A percentile compares a stretch with the other conserved stretches of the same genome.
phyloP scores from a whole-genome alignment of 441 rosid genomes.

The Capsella rubella region DNA sequence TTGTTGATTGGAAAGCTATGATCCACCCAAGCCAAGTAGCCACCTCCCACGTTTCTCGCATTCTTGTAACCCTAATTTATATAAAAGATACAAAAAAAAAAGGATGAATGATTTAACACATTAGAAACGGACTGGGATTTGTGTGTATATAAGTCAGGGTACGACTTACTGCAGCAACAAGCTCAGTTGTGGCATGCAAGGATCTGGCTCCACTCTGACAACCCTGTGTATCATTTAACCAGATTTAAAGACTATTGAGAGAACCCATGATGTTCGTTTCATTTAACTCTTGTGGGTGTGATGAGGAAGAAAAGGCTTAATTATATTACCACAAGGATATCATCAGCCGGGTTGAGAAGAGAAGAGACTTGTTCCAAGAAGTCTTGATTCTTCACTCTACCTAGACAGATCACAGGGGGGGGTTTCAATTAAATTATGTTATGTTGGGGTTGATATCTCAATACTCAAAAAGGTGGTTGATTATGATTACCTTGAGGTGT shows the following conservation, averaged over 20 bases:
- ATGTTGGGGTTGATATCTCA: not conserved
- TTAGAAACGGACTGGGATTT: too few relatives aligned
- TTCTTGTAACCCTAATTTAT: constrained; percentile 68
- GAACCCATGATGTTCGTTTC: not conserved
- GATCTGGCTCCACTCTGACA: constrained; percentile 93
- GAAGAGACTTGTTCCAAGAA: constrained; percentile 70
- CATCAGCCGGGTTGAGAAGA: constrained; percentile 58
- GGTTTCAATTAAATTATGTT: not conserved
- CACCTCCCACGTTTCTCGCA: constrained; percentile 81
- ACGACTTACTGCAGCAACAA: constrained; percentile 61
- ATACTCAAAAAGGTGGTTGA: constrained; percentile 4
- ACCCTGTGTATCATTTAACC: constrained; percentile 51
- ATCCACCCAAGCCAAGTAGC: constrained; percentile 70
- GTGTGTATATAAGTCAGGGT: not conserved
- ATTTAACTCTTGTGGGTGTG: not conserved
- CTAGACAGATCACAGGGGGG: constrained; percentile 42
- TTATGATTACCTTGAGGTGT: constrained; percentile 65
- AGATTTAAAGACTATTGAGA: not conserved
- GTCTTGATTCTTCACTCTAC: constrained; percentile 70
- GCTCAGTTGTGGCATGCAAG: constrained; percentile 64
- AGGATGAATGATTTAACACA: not conserved
- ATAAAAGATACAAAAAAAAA: not conserved
- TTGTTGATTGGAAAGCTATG: constrained; percentile 52
- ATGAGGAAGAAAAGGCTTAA: constrained; percentile 3
- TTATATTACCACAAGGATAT: constrained; percentile 61